Evolutionary conservation across 257 asterid genomes (phyloP), one percentile per base, ranked within the genome.

Genomic region (Coffea eugenioides): DNA sequence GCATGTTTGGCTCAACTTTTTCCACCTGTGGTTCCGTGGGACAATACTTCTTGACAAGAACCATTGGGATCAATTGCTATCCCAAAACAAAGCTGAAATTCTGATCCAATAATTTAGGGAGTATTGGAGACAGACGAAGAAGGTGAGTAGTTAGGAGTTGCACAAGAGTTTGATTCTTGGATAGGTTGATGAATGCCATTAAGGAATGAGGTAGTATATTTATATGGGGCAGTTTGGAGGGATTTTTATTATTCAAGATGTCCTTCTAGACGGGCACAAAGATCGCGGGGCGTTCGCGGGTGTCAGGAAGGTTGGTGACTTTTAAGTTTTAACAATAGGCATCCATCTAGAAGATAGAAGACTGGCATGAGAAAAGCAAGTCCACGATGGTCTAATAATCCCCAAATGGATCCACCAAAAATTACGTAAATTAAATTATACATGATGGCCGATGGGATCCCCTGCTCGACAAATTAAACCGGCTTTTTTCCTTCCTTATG

Each of bases 1-100:
- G 78, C 88, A 79, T 85, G 78, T 79, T 80, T 54, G 73, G 45
- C 56, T 25, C 49, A 10, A 34, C 45, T 15, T 72, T 14, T 2
- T 65, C 69, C 0, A 14, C 74, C 0, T 13, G 45, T 2, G 77
- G 46, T 3, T 73, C 77, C 39, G 7, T 64, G 34, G 15, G 64
- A 71, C 13, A 8, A 31, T 25, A 65, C 49, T 48, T 49, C 69
- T 69, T 78, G 4, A 23, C 49, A 10, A 16, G 41, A 46, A 64
- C 23, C 73, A 76, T 76, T 9, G 57, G 27, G 34, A 31, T 31
- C 34, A 31, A 23, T 25, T 13, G 14, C 12, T 69, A 69, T 1
- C 46, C 46, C 36, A 8, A 65, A 14, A 8, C 34, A 2, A 34
- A 13, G 72, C 48, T 34, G 43, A 31, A 20, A 27, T 5, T 20